A percentile compares a stretch with the other conserved stretches of the same genome.
Conservation (phyloP, 495 filamentous ascomycete genomes). For the Xylaria cubensis region DNA sequence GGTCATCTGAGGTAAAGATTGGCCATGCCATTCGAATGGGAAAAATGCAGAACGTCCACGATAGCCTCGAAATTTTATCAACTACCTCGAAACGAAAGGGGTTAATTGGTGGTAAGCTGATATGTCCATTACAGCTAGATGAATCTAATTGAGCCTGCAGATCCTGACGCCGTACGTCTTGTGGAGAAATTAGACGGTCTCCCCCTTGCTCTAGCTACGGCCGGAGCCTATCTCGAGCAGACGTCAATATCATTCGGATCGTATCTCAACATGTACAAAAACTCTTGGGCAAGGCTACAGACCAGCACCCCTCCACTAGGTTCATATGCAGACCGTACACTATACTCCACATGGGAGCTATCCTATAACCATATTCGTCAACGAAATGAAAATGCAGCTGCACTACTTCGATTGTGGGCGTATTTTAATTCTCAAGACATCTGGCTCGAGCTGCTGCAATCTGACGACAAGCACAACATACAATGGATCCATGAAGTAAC, state of each 20-base stretch:
- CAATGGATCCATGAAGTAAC: not conserved
- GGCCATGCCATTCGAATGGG: not conserved
- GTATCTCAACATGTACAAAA: not conserved
- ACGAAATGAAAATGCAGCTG: conserved; percentile 32
- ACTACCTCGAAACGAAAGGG: not conserved
- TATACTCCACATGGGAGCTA: conserved; percentile 55
- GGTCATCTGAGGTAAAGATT: conserved; percentile 8
- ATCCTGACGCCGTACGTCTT: not conserved
- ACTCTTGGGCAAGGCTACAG: not conserved
- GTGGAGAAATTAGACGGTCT: not conserved
- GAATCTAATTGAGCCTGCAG: not conserved
- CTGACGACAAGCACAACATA: not conserved
- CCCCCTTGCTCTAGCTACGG: conserved; percentile 10
- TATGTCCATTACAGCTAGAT: not conserved
- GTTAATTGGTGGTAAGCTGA: not conserved
- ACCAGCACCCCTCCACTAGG: not conserved
- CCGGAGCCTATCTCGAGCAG: conserved; percentile 8
- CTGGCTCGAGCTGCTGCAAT: conserved; percentile 5
- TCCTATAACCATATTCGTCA: conserved; percentile 50
- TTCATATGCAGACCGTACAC: conserved; percentile 30
- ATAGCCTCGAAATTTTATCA: not conserved
- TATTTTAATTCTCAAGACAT: conserved; percentile 3
- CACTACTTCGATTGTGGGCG: conserved; percentile 1
- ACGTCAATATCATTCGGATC: not conserved
- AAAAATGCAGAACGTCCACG: not conserved